Conservation (phyloP, 805 yeast species). For the Clavispora phyllophila region DNA sequence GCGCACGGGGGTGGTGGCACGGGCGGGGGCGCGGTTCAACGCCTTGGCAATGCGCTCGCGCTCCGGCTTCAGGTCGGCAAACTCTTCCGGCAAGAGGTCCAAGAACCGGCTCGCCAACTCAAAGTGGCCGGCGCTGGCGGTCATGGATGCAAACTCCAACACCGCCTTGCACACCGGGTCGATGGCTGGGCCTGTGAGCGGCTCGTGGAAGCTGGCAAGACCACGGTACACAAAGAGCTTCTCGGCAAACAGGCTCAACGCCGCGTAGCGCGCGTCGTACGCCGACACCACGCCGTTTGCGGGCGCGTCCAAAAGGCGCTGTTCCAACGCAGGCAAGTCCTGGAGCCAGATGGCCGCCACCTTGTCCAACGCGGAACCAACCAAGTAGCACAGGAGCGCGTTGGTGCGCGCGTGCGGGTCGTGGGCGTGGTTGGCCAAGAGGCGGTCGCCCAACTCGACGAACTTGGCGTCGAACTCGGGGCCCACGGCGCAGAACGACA, state of each 20-base stretch:
- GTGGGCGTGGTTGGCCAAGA: constrained; percentile 28
- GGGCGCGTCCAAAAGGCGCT: constrained; percentile 37
- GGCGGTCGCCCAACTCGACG: constrained; percentile 71
- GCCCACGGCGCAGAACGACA: constrained; percentile 45
- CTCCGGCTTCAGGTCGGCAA: constrained; percentile 65
- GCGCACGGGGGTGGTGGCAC: background rate
- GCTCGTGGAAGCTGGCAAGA: constrained; percentile 33
- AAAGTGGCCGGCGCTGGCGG: constrained; percentile 78
- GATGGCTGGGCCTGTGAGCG: constrained; percentile 39
- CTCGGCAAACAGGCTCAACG: constrained; percentile 77
- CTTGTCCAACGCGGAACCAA: constrained; percentile 76
- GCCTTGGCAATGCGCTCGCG: constrained; percentile 78
- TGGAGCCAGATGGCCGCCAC: constrained; percentile 79
- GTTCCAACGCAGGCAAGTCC: constrained; percentile 50
- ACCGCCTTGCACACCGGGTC: constrained; percentile 54
- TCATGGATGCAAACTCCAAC: constrained; percentile 75
- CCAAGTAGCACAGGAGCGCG: constrained; percentile 73
- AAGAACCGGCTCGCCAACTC: constrained; percentile 74
- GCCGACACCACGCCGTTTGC: constrained; percentile 44
- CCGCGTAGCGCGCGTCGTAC: constrained; percentile 78
- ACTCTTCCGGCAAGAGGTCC: constrained; percentile 64
- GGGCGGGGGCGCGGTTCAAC: background rate
- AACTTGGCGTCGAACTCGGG: constrained; percentile 51
- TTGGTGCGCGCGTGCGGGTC: constrained; percentile 49
- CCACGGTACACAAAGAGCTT: constrained; percentile 74